Evolutionary conservation across 805 yeast genomes (phyloP).

Genomic region (Saturnispora bothae): DNA sequence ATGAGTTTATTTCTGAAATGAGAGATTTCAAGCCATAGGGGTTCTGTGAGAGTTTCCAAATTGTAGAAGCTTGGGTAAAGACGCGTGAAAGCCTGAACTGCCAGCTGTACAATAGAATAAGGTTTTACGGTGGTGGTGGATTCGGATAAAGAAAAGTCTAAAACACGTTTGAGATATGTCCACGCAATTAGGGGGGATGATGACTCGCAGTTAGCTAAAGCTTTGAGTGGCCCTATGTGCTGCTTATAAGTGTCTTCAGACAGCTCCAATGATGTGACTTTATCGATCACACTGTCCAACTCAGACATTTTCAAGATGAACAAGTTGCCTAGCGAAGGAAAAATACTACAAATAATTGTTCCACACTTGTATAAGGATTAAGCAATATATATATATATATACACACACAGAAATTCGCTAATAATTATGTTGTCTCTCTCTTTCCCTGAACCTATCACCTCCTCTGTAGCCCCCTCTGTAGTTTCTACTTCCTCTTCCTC

Average conservation of each 20-base stretch:
- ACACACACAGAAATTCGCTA: no score
- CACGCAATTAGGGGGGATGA: no score
- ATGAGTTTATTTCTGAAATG: constrained; percentile 50
- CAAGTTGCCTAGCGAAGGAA: no score
- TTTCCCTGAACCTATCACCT: background rate
- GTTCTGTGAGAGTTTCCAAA: background rate
- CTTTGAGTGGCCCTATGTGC: no score
- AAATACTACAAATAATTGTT: no score
- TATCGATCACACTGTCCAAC: no score
- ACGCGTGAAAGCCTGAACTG: constrained; percentile 4
- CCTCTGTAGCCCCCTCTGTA: background rate
- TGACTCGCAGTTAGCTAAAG: no score
- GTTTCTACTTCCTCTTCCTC: constrained; percentile 16
- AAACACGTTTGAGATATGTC: background rate
- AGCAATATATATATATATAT: no score
- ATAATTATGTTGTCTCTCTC: background rate
- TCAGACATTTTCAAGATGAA: no score
- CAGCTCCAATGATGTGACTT: no score
- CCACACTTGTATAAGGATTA: no score
- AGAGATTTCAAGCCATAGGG: constrained; percentile 3
- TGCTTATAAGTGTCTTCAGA: no score
- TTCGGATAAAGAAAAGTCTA: background rate
- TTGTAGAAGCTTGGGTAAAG: background rate
- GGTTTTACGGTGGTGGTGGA: background rate
- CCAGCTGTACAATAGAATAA: background rate